Evolutionary conservation across 23 red algal genomes (phyloP).

Genomic region (Gracilaria domingensis): DNA sequence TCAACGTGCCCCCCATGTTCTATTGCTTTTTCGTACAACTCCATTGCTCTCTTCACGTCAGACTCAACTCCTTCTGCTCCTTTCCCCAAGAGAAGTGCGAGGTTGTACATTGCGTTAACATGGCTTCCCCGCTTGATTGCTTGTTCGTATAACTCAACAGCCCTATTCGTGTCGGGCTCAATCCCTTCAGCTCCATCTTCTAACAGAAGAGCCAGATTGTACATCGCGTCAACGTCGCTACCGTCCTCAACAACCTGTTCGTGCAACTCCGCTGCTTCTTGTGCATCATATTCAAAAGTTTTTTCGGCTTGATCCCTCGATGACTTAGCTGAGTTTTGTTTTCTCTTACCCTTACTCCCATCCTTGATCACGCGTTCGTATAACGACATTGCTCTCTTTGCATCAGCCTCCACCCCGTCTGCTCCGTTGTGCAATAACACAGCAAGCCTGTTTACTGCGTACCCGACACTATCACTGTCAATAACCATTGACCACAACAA

Average conservation of each 20-base stretch:
- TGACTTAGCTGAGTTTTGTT: background rate
- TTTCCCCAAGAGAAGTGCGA: background rate
- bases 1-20: background rate
- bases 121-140: background rate
- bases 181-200: conserved; percentile 24
- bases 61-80: background rate
- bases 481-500: too few relatives aligned
- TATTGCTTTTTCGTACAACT: too few relatives aligned
- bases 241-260: conserved; percentile 24
- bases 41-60: background rate
- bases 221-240: background rate
- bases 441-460: too few relatives aligned
- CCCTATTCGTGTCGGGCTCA: background rate
- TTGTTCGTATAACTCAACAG: conserved; percentile 2
- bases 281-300: conserved; percentile 7
- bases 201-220: background rate
- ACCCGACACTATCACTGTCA: too few relatives aligned
- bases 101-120: conserved; percentile 11
- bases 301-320: too few relatives aligned
- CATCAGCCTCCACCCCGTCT: too few relatives aligned
- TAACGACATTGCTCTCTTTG: too few relatives aligned
- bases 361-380: background rate
- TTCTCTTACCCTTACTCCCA: background rate
- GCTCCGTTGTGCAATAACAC: too few relatives aligned
- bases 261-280: conserved; percentile 7